Evolutionary conservation across 1,284 basidiomycete species (phyloP), one percentile per base, ranked within the genome.

Genomic region (Neonothopanus nambi): DNA sequence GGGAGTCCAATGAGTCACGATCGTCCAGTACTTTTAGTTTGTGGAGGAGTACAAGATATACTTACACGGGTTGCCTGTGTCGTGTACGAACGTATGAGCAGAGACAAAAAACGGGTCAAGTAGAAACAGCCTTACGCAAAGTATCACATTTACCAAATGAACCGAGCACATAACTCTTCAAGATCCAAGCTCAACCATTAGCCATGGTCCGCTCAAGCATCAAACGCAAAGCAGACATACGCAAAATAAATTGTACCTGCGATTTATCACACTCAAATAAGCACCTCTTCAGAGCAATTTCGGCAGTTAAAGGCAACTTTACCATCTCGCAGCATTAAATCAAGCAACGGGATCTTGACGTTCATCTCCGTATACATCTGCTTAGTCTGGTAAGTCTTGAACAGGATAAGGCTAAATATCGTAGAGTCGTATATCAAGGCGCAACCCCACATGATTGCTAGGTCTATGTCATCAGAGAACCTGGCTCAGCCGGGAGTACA

Each of bases 271-370:
- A 7, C n/a, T n/a, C n/a, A n/a, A n/a, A n/a, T n/a, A n/a, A n/a
- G n/a, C n/a, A n/a, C n/a, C n/a, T n/a, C n/a, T n/a, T n/a, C n/a
- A n/a, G n/a, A n/a, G n/a, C n/a, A n/a, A n/a, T n/a, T n/a, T n/a
- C 8, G 15, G 18, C 6, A 50, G 9, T 5, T 12, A n/a, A n/a
- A n/a, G n/a, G n/a, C n/a, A n/a, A n/a, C 40, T 39, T 11, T 17
- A 50, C 48, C 48, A 38, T 50, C 48, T 50, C 48, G 37, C 37
- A 50, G 18, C 48, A 50, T 50, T 26, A 50, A 28, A 15, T 40
- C 38, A 23, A 50, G 21, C 24, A 50, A 21, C 15, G 48, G 48
- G 11, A 50, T 40, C 36, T 30, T 37, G 11, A 50, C 38, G 17
- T 38, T 17, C 21, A 50, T 28, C 21, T 40, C 38, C 5, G 6